Evolutionary conservation across 129 eudicot species (phyloP).

Genomic region (sunflower (Helianthus annuus)): HanXRQr2.0-SUNRISE NC_035434.2:45790749-45791248

Average conservation of each 20-base stretch:
- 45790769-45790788: conserved; percentile 27
- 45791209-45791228: conserved; percentile 34
- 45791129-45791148: conserved; percentile 68
- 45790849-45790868: conserved; percentile 73
- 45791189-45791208: conserved; percentile 66
- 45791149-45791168: conserved; percentile 59
- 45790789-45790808: conserved; percentile 64
- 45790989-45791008: conserved; percentile 80
- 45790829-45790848: conserved; percentile 76
- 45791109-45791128: conserved; percentile 36
- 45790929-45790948: conserved; percentile 36
- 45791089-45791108: conserved; percentile 41
- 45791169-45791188: conserved; percentile 32
- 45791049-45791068: conserved; percentile 20
- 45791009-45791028: conserved; percentile 81
- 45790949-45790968: conserved; percentile 38
- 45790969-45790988: conserved; percentile 71
- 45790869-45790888: conserved; percentile 72
- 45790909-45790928: conserved; percentile 44
- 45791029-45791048: conserved; percentile 74
- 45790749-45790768: background rate
- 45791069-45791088: conserved; percentile 10
- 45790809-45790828: conserved; percentile 90
- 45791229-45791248: background rate
- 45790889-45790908: conserved; percentile 69